Evolutionary conservation across 2,329 filamentous ascomycete genomes (phyloP), one percentile per base, ranked within the genome.

Genomic region (Colletotrichum aenigma): DNA sequence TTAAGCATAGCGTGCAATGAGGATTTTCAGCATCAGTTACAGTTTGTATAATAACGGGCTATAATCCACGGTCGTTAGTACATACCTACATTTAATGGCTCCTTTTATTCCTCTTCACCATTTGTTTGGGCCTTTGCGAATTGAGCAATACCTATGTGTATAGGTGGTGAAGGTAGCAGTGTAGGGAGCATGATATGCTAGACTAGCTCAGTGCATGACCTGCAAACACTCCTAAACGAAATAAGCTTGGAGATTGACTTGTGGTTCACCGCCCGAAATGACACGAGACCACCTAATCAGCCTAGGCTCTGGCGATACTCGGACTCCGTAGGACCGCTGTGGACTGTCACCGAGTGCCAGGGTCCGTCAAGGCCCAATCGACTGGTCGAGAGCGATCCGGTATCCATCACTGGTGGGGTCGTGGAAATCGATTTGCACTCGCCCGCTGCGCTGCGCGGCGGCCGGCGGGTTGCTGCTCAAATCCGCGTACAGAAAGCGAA

Each of bases 1-100:
- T 80, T 77, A 72, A 81, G 81, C 81, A 81, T 82, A 82, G 81
- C 81, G 77, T 77, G 72, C 73, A 77, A 73, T 75, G 71, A 71
- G 77, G 77, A 80, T 78, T 78, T 74, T 78, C 73, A 78, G 76
- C 76, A 79, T 78, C 74, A 77, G 77, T 77, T 77, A 66, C 74
- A 77, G 67, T 78, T 77, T 78, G 77, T 78, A 78, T 78, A 76
- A 77, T 76, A 78, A 69, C 69, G 70, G 75, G 67, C 73, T 77
- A 78, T 71, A 75, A 71, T 76, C 73, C 75, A 77, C 75, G 66
- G 71, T 78, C 75, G 77, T 76, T 78, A 76, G 69, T 73, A 75
- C 74, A 77, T 76, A 73, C 38, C 58, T 76, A 77, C 64, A 73
- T 75, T 76, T 76, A 76, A 75, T 76, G 66, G 71, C 66, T 71